Conservation (phyloP, 352 stramenopile species). For the Globisporangium rhizosaccharum region DNA sequence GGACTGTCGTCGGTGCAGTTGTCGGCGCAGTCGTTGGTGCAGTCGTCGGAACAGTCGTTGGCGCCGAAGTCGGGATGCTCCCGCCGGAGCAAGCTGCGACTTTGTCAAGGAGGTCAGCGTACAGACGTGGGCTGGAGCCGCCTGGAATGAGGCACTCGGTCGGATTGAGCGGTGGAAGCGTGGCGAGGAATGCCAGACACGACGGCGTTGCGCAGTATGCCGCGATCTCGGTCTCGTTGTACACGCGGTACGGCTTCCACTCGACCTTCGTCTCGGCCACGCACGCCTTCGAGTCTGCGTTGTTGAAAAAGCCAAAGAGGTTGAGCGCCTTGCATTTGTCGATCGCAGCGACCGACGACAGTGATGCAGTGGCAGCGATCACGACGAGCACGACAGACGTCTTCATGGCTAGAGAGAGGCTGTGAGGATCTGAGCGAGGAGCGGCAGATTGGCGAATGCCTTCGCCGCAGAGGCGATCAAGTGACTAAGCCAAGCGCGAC, state of each 20-base stretch:
- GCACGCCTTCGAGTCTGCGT: background rate
- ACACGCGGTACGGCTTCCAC: background rate
- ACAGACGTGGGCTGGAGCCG: background rate
- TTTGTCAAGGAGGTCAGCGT: background rate
- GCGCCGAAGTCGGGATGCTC: background rate
- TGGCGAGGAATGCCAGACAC: slow-evolving; percentile 6
- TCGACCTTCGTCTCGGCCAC: background rate
- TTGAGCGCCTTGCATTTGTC: no score
- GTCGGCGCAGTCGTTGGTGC: no score
- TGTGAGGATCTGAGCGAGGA: no score
- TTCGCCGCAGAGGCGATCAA: no score
- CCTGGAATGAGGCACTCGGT: slow-evolving; percentile 2
- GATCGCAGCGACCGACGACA: no score
- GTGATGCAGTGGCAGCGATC: no score
- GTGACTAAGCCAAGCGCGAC: no score
- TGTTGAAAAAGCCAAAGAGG: no score
- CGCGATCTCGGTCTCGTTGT: slow-evolving; percentile 5
- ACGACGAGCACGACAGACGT: no score
- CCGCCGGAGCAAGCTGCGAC: background rate
- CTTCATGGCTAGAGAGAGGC: no score
- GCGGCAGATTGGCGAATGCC: no score
- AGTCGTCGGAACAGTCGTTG: background rate
- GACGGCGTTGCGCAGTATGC: background rate
- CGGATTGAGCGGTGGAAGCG: slow-evolving; percentile 3
- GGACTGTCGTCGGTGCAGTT: no score